Conservation (phyloP, 1,139 yeast species). For the Magnusiomyces ingens region DNA sequence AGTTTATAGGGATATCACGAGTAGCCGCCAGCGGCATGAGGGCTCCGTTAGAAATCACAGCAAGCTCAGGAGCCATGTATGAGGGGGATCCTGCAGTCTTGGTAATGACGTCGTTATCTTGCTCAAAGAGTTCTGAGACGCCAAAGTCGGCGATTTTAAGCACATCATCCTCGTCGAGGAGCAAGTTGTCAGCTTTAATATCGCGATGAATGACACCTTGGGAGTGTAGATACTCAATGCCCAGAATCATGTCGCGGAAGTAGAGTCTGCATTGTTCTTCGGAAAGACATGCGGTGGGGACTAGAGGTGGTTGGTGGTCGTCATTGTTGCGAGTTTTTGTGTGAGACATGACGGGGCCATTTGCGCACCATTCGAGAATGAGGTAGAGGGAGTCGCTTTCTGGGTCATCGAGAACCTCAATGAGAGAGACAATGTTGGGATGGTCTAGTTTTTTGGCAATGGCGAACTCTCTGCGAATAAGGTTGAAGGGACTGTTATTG, state of each 20-base stretch:
- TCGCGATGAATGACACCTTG: constrained; percentile 95
- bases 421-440: constrained; percentile 73
- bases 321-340: background rate
- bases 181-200: constrained; percentile 87
- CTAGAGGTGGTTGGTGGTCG: constrained; percentile 36
- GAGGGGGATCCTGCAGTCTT: constrained; percentile 86
- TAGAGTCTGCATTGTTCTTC: constrained; percentile 38
- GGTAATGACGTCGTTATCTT: constrained; percentile 40
- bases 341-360: constrained; percentile 30
- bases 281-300: constrained; percentile 22
- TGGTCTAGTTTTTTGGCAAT: constrained; percentile 75
- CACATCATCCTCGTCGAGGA: constrained; percentile 63
- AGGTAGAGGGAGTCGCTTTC: constrained; percentile 62
- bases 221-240: constrained; percentile 83
- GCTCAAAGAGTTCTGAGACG: constrained; percentile 61
- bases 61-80: constrained; percentile 76
- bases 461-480: constrained; percentile 72
- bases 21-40: constrained; percentile 17
- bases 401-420: constrained; percentile 73
- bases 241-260: constrained; percentile 80
- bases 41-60: constrained; percentile 35
- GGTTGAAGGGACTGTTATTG: constrained; percentile 23
- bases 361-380: constrained; percentile 65
- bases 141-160: constrained; percentile 96
- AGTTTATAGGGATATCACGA: constrained; percentile 34